phyloP scores from a whole-genome alignment of 169 alveolate genomes.

The Ichthyophthirius multifiliis region DNA sequence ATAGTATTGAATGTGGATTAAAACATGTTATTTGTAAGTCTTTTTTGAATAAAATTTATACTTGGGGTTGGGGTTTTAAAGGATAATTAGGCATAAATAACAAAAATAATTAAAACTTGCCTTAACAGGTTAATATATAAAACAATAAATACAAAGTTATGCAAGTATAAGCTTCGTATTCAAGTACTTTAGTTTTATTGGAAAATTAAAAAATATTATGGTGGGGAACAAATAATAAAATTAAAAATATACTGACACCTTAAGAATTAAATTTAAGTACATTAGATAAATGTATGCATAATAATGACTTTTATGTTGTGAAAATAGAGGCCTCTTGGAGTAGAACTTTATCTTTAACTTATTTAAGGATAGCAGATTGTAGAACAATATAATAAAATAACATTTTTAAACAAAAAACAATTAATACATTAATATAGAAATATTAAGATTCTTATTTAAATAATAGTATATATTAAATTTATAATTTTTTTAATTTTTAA shows the following conservation, averaged over 20 bases:
- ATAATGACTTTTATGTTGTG: conserved; percentile 37
- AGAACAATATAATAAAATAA: conserved; percentile 22
- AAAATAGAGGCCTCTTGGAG: conserved; percentile 48
- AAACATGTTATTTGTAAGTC: conserved; percentile 77
- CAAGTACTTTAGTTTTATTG: not conserved
- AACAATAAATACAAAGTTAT: not conserved
- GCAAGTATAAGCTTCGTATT: not conserved
- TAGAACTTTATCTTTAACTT: conserved; percentile 38
- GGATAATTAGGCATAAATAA: conserved; percentile 80
- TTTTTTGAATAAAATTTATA: conserved; percentile 73
- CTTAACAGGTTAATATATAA: conserved; percentile 13
- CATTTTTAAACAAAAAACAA: not conserved
- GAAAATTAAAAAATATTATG: conserved; percentile 15
- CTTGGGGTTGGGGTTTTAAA: conserved; percentile 87
- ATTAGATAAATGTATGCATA: not conserved
- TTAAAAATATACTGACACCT: conserved; percentile 22
- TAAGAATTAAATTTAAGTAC: conserved; percentile 9
- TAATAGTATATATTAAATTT: not conserved
- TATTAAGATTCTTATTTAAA: not conserved
- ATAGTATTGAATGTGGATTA: conserved; percentile 64
- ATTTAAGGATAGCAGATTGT: conserved; percentile 44
- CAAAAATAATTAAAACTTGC: conserved; percentile 54
- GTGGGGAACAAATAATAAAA: conserved; percentile 50
- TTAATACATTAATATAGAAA: not conserved
- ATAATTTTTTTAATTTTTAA: not conserved